These are phyloP conservation scores for Chrysosphaeria jannelii DNA, from an alignment of 2,329 filamentous ascomycete species.

Conservation along the genomic window DNA sequence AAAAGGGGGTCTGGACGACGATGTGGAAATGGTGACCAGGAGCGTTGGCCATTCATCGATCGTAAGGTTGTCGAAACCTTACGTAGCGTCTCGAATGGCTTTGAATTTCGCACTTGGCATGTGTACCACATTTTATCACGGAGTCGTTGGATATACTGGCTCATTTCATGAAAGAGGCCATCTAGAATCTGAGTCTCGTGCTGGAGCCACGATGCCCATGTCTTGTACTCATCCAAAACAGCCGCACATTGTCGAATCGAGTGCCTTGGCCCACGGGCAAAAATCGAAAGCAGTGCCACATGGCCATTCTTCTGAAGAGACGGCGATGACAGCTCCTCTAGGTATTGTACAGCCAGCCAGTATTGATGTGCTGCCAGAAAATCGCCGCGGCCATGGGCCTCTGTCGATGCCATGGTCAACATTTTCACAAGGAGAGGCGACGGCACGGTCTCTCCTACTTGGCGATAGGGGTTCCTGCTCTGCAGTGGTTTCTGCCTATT, in stretches of 20 bases:
- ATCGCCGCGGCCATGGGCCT: constrained; percentile 50
- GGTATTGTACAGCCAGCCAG: constrained; percentile 51
- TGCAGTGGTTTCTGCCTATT: constrained; percentile 24
- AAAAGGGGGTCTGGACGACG: no score
- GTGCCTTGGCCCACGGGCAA: constrained; percentile 39
- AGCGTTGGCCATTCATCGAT: no score
- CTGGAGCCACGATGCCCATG: constrained; percentile 59
- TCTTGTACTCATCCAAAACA: constrained; percentile 49
- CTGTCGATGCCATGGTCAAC: constrained; percentile 45
- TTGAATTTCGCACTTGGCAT: constrained; percentile 73
- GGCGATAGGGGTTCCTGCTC: constrained; percentile 41
- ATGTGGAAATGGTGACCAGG: no score
- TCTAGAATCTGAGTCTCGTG: constrained; percentile 57
- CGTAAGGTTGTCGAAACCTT: no score
- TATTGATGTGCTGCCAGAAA: constrained; percentile 65
- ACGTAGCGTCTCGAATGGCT: constrained; percentile 60
- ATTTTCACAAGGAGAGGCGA: constrained; percentile 25
- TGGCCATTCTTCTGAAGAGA: constrained; percentile 37
- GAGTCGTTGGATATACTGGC: constrained; percentile 39
- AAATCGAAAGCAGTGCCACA: constrained; percentile 40
- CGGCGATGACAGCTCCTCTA: constrained; percentile 29
- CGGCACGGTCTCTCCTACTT: constrained; percentile 10
- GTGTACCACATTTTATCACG: constrained; percentile 98
- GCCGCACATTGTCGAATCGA: constrained; percentile 37
- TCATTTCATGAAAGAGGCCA: constrained; percentile 41